Base-by-base conservation (phyloP, 2,329 filamentous ascomycete genomes). In the Aureobasidium vineae region DNA sequence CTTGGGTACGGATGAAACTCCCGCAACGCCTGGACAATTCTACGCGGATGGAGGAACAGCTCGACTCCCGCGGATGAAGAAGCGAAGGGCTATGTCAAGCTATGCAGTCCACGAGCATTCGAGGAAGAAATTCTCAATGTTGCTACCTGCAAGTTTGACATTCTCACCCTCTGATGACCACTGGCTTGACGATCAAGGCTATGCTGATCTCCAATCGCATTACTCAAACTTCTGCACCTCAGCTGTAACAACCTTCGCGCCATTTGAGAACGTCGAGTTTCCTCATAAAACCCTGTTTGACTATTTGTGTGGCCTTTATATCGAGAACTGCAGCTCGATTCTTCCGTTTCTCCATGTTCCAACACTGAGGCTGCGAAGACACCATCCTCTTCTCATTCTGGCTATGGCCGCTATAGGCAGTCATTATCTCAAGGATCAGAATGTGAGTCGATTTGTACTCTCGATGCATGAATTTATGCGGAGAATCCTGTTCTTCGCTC, bases 331-430 rank as follows among this genome's bases (percentile, higher is more conserved):
- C 23, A 33, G 23, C n/a, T 15, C 38, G 1, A 7, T 45, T 1
- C 38, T 59, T 2, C 54, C 54, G 7, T 59, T 59, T 7, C 8
- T 59, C 19, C 54, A 59, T 31, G 3, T 45, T 7, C 40, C 54
- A 7, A 31, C 54, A 1, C 10, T 43, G 54, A 59, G 21, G 21
- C 2, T 45, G 10, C 38, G 16, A 6, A 28, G 19, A 6, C 40
- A 21, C 4, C 33, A 71, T 15, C 70, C 69, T 61, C 59, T 72
- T 19, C 68, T 74, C 19, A 63, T 71, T 15, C 65, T 76, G 21
- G 72, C 72, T 10, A 69, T 75, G 31, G 70, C 69, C 5, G 68
- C 72, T 36, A 67, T 75, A 1, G 75, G 73, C 13, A 71, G 72
- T 26, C 72, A 70, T 43, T 75, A 67, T 66, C 65, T 66, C n/a